These are phyloP conservation scores for Cutaneotrichosporon spelunceum DNA, from an alignment of 1,284 basidiomycete species.

Conservation along the genomic window DNA sequence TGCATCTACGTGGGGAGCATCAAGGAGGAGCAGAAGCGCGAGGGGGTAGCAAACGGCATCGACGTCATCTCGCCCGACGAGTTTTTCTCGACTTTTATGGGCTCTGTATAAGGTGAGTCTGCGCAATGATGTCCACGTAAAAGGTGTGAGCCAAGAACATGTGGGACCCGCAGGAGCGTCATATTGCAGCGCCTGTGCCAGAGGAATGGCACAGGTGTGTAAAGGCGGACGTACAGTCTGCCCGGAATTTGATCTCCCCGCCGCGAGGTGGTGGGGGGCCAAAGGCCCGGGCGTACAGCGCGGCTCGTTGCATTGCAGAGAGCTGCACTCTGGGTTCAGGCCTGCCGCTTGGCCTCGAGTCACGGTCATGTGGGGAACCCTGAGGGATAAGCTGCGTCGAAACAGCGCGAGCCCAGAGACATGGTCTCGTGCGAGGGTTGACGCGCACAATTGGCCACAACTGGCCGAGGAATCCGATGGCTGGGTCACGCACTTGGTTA, in stretches of 20 bases:
- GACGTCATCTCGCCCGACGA: conserved; percentile 33
- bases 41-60: conserved; percentile 11
- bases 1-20: conserved; percentile 36
- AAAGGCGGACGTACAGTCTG: conserved; percentile 26
- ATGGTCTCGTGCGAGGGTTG: conserved; percentile 18
- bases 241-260: conserved; percentile 17
- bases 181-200: conserved; percentile 12
- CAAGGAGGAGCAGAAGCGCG: conserved; percentile 1
- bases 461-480: not conserved
- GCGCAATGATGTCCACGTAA: conserved; percentile 30
- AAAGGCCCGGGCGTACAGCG: conserved; percentile 23
- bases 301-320: not conserved
- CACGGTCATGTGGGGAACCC: conserved; percentile 12
- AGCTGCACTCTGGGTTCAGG: conserved; percentile 23
- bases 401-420: conserved; percentile 15
- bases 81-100: conserved; percentile 32
- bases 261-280: conserved; percentile 14
- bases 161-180: conserved; percentile 16
- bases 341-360: conserved; percentile 15
- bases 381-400: conserved; percentile 10
- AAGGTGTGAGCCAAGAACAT: conserved; percentile 28
- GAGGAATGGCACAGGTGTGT: conserved; percentile 14
- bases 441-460: conserved; percentile 3
- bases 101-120: conserved; percentile 26
- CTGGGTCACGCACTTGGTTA: conserved; percentile 7